These are phyloP conservation scores for Ascochyta pisi DNA, from an alignment of 2,329 filamentous ascomycete species.

Conservation along the genomic window DNA sequence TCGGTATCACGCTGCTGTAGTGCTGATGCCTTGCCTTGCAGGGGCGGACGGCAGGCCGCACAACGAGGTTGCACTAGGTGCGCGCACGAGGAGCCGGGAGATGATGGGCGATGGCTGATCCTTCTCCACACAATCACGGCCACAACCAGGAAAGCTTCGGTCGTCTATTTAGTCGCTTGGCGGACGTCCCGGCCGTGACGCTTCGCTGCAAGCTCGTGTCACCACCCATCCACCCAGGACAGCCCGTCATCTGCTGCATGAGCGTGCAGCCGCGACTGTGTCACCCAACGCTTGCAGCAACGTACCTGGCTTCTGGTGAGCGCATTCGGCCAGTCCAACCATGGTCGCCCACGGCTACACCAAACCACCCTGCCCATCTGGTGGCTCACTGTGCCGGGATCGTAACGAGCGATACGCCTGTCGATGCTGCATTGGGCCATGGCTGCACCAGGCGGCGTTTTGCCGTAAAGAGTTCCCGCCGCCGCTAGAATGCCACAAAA, in stretches of 20 bases:
- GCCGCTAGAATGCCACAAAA: conserved; percentile 39
- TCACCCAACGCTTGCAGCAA: conserved; percentile 29
- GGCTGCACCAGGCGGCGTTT: conserved; percentile 25
- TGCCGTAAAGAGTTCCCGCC: conserved; percentile 33
- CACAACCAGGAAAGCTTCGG: conserved; percentile 41
- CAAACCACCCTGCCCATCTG: conserved; percentile 18
- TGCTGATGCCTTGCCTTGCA: conserved; percentile 18
- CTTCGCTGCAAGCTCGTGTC: conserved; percentile 42
- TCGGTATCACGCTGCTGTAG: conserved; percentile 2
- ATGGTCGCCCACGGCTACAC: conserved; percentile 23
- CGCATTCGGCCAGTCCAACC: conserved; percentile 17
- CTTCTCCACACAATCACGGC: conserved; percentile 34
- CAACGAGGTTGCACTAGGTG: conserved; percentile 16
- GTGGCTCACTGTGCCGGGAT: conserved; percentile 22
- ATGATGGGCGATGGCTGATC: conserved; percentile 32
- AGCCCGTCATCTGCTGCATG: conserved; percentile 42
- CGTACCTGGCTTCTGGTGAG: conserved; percentile 42
- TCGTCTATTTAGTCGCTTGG: conserved; percentile 39
- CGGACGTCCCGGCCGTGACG: conserved; percentile 31
- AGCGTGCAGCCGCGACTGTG: conserved; percentile 35
- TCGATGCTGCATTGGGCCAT: conserved; percentile 27
- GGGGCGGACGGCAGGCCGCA: conserved; percentile 11
- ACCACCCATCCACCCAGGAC: conserved; percentile 35
- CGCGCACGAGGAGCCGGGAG: conserved; percentile 19
- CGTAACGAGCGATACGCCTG: conserved; percentile 34